phyloP scores from a whole-genome alignment of 75 land plant species.

The Ceratopteris richardii region DNA sequence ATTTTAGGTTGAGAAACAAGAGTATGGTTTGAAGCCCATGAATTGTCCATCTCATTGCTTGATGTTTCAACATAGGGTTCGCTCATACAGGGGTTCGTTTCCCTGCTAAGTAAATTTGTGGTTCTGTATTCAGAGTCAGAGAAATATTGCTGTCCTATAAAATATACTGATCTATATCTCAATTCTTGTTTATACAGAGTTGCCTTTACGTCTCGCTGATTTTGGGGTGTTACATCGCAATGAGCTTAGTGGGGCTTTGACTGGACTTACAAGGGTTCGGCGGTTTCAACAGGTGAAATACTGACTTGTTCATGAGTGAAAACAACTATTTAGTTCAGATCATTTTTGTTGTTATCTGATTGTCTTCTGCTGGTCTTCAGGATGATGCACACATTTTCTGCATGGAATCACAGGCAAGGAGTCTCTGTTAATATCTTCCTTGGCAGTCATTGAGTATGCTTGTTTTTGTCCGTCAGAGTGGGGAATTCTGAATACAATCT shows the following conservation, averaged over 20 bases:
- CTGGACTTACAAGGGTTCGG: constrained; percentile 95
- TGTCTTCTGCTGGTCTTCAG: constrained; percentile 32
- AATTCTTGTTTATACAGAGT: constrained; percentile 41
- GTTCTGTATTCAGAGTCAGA: background rate
- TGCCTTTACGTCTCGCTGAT: constrained; percentile 92
- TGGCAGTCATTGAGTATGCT: no score
- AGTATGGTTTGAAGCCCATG: constrained; percentile 99
- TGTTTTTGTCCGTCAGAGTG: background rate
- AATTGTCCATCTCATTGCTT: constrained; percentile 98
- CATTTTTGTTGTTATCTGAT: background rate
- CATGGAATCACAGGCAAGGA: constrained; percentile 75
- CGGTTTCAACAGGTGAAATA: constrained; percentile 84
- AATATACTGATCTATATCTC: background rate
- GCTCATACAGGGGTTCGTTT: constrained; percentile 87
- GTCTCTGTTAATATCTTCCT: background rate
- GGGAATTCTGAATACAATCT: background rate
- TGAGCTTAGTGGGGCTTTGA: constrained; percentile 98
- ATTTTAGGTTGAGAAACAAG: constrained; percentile 90
- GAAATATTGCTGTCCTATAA: background rate
- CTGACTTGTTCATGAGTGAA: background rate
- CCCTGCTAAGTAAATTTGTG: background rate
- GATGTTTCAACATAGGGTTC: constrained; percentile 95
- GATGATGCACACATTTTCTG: constrained; percentile 99
- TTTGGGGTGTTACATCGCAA: constrained; percentile 99
- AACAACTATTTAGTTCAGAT: no score